Base-by-base conservation (phyloP, 805 yeast species). In the Kodamaea kaohsiungensis region DNA sequence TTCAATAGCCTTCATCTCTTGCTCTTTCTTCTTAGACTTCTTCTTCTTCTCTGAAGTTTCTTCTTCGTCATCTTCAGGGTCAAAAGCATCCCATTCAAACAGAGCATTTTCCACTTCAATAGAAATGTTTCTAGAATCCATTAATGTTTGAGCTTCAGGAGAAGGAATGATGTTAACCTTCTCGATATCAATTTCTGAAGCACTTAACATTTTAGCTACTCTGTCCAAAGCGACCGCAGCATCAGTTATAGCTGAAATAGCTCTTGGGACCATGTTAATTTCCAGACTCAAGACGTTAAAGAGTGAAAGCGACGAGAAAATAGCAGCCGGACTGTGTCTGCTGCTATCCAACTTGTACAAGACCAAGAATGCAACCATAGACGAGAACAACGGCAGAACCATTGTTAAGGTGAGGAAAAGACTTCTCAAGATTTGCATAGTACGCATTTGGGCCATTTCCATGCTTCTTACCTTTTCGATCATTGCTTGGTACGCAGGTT, bases 241-340 rank as follows among this genome's bases (percentile, higher is more conserved):
- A 72, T 88, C 95, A 9, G 87, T 79, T 52, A 84, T 82, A 1
- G 89, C 78, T 46, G 87, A 83, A 45, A 87, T 70, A 1, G 91
- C 88, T 64, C 87, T 72, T 22, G 96, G 96, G 46, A 88, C 68
- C 79, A 88, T 77, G 53, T 87, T 75, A 59, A 87, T 82, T 63
- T 84, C 88, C 46, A 79, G 75, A n/a, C 87, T 72, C 58, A 88
- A 76, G 9, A 81, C 78, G 62, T 81, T 82, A 70, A 88, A 88
- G 54, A 87, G 75, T 0, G 91, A 81, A 47, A 88, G 71, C 3
- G 95, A 87, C 0, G 93, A 77, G 65, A 88, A 88, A 35, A 88
- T 78, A 39, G 81, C 74, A 13, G 87, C 90, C 3, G 91, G 85
- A 53, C 73, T 76, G 48, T 76, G 64, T 19, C 73, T 62, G 15